Evolutionary conservation across 495 filamentous ascomycete genomes (phyloP).

Genomic region (Aspergillus steynii): DNA sequence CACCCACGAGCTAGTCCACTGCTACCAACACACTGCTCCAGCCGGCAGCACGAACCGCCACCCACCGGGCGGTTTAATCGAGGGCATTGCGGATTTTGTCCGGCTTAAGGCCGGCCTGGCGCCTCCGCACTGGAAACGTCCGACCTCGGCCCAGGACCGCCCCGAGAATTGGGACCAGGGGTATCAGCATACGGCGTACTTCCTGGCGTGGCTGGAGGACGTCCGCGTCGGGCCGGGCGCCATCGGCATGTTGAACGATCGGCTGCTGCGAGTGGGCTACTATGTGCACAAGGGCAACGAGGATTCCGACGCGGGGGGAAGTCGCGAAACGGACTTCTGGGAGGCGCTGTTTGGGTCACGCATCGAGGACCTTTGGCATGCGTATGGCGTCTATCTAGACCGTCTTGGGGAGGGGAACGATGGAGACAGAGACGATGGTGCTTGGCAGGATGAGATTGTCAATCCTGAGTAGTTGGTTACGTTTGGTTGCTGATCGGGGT

Average conservation of each 20-base stretch:
- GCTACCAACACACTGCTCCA: conserved; percentile 78
- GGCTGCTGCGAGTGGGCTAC: conserved; percentile 54
- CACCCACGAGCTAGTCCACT: conserved; percentile 93
- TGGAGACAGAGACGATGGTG: conserved; percentile 12
- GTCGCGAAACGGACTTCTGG: conserved; percentile 65
- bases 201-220: conserved; percentile 70
- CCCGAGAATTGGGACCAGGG: conserved; percentile 76
- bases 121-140: conserved; percentile 82
- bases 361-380: conserved; percentile 70
- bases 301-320: conserved; percentile 46
- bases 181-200: conserved; percentile 91
- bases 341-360: conserved; percentile 60
- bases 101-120: conserved; percentile 69
- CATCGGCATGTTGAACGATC: conserved; percentile 72
- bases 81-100: conserved; percentile 95
- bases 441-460: conserved; percentile 35
- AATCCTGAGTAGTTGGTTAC: conserved; percentile 15
- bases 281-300: conserved; percentile 30
- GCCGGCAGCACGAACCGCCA: conserved; percentile 40
- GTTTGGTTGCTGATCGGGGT: too few species aligned
- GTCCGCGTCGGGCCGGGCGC: conserved; percentile 72
- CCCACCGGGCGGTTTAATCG: conserved; percentile 76
- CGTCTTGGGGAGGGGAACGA: not conserved
- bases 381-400: conserved; percentile 59
- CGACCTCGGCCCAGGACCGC: conserved; percentile 47